These are phyloP conservation scores for Leccinum subrobustum DNA, from an alignment of 1,284 basidiomycete genomes.

Conservation along the genomic window DNA sequence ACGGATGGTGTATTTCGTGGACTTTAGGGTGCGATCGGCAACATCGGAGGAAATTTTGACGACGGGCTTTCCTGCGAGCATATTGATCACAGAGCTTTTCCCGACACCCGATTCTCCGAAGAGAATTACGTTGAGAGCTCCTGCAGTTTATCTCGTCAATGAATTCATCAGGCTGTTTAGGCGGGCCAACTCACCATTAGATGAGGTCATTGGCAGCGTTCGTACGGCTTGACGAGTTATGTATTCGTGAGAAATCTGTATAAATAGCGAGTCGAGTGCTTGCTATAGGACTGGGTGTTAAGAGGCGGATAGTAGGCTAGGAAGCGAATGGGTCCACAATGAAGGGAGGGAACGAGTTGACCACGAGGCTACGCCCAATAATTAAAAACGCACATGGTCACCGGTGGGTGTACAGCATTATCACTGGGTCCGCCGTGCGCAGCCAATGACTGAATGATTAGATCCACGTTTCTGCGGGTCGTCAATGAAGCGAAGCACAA, in stretches of 20 bases:
- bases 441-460: conserved; percentile 5
- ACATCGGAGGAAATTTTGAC: conserved; percentile 31
- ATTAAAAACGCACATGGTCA: conserved; percentile 2
- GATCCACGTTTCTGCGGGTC: conserved; percentile 7
- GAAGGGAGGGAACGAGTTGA: conserved; percentile 7
- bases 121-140: conserved; percentile 27
- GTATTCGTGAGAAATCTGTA: conserved; percentile 11
- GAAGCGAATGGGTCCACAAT: conserved; percentile 5
- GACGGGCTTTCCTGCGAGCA: conserved; percentile 25
- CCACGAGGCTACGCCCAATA: conserved; percentile 6
- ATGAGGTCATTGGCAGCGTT: conserved; percentile 18
- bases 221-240: neutral
- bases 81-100: conserved; percentile 36
- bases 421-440: conserved; percentile 14
- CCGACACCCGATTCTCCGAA: conserved; percentile 34
- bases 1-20: conserved; percentile 20
- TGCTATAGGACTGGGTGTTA: conserved; percentile 1
- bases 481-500: neutral
- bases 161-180: conserved; percentile 1
- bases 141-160: neutral
- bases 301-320: conserved; percentile 4
- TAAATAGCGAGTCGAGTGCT: neutral
- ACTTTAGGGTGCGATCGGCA: conserved; percentile 27
- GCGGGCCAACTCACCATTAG: conserved; percentile 15
- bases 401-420: conserved; percentile 15